These are phyloP conservation scores for Nissolia schottii DNA, from an alignment of 306 rosid genomes.

Conservation along the genomic window DNA sequence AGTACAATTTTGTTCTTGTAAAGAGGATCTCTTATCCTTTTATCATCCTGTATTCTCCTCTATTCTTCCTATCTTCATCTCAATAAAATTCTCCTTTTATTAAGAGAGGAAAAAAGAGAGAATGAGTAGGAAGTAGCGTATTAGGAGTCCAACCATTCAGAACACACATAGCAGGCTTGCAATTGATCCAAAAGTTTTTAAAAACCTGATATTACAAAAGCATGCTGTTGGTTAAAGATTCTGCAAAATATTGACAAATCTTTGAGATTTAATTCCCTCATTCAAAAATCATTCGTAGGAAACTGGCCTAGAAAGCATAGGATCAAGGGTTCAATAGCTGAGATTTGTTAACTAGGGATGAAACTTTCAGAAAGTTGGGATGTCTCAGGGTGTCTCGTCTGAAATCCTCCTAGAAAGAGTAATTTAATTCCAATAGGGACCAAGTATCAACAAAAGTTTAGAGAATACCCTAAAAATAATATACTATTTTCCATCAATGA, in stretches of 20 bases:
- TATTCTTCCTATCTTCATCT: too few relatives aligned
- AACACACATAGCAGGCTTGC: background rate
- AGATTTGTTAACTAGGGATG: background rate
- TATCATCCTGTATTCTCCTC: too few relatives aligned
- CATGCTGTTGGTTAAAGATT: background rate
- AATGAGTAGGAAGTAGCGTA: background rate
- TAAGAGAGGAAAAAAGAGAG: background rate
- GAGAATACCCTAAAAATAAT: background rate
- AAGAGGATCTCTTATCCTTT: too few relatives aligned
- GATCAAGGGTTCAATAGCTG: background rate
- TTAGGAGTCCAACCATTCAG: background rate
- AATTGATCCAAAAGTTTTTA: background rate
- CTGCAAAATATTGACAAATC: background rate
- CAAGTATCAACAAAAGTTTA: background rate
- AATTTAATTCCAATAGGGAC: background rate
- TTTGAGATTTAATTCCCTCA: background rate
- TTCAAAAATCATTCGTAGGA: background rate
- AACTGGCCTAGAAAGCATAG: background rate
- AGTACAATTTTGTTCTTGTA: too few relatives aligned
- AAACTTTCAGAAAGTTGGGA: background rate
- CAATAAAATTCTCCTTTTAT: too few relatives aligned
- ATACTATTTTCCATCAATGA: background rate
- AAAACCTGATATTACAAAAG: background rate
- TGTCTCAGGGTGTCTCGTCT: background rate
- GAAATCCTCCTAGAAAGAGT: background rate